These are phyloP conservation scores for sorghum (Sorghum bicolor) DNA, from an alignment of 176 grass and related monocot genomes.

Conservation along the genomic window Sorghum_bicolor_NCBIv3 NC_012870.2:52228001-52228500, in stretches of 20 bases:
- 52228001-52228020: constrained; percentile 20
- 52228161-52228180: constrained; percentile 20
- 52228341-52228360: neutral
- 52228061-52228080: constrained; percentile 92
- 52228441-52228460: neutral
- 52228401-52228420: neutral
- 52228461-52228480: neutral
- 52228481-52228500: constrained; percentile 58
- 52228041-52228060: constrained; percentile 71
- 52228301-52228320: constrained; percentile 70
- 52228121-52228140: constrained; percentile 17
- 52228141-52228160: neutral
- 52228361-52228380: neutral
- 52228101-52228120: constrained; percentile 78
- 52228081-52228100: constrained; percentile 94
- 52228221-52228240: constrained; percentile 74
- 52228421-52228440: constrained; percentile 3
- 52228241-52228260: constrained; percentile 49
- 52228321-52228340: neutral
- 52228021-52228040: constrained; percentile 36
- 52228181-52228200: constrained; percentile 94
- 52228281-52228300: constrained; percentile 63
- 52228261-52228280: constrained; percentile 57
- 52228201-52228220: constrained; percentile 89
- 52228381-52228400: neutral